phyloP scores from a whole-genome alignment of 116 monocot species.

The Iris pallida region DNA sequence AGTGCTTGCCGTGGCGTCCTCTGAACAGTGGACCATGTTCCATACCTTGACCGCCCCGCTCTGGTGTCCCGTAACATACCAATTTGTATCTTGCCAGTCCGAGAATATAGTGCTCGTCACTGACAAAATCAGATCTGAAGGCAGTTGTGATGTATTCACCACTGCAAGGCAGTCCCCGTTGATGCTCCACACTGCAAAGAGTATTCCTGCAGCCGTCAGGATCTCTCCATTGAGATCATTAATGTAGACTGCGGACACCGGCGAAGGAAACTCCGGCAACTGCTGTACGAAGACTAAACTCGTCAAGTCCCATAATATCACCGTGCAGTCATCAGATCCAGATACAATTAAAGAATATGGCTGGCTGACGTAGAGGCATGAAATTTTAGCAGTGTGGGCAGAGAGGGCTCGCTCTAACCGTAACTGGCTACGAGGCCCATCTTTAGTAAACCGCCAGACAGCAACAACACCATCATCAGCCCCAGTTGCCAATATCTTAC shows the following conservation, averaged over 20 bases:
- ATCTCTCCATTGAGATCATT: slow-evolving; percentile 93
- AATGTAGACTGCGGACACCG: slow-evolving; percentile 77
- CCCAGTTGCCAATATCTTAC: slow-evolving; percentile 79
- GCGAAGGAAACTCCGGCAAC: slow-evolving; percentile 72
- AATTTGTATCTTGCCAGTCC: slow-evolving; percentile 90
- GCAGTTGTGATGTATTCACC: slow-evolving; percentile 93
- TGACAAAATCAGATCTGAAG: slow-evolving; percentile 83
- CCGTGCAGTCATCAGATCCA: slow-evolving; percentile 88
- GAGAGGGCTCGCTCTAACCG: slow-evolving; percentile 57
- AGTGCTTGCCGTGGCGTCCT: slow-evolving; percentile 23
- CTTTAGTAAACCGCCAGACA: slow-evolving; percentile 75
- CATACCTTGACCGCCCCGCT: slow-evolving; percentile 99
- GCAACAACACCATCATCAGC: slow-evolving; percentile 83
- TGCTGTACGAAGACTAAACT: slow-evolving; percentile 82
- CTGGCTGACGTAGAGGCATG: slow-evolving; percentile 85
- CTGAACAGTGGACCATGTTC: slow-evolving; percentile 79
- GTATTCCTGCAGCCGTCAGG: slow-evolving; percentile 76
- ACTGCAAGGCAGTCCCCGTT: slow-evolving; percentile 94
- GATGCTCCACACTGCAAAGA: slow-evolving; percentile 92
- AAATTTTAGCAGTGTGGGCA: slow-evolving; percentile 81
- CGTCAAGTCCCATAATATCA: slow-evolving; percentile 86
- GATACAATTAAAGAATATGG: slow-evolving; percentile 79
- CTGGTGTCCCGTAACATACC: slow-evolving; percentile 96
- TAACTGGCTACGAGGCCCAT: slow-evolving; percentile 37
- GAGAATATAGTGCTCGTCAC: slow-evolving; percentile 53